Conservation (phyloP, 495 filamentous ascomycete genomes). For the Annulohypoxylon moriforme region DNA sequence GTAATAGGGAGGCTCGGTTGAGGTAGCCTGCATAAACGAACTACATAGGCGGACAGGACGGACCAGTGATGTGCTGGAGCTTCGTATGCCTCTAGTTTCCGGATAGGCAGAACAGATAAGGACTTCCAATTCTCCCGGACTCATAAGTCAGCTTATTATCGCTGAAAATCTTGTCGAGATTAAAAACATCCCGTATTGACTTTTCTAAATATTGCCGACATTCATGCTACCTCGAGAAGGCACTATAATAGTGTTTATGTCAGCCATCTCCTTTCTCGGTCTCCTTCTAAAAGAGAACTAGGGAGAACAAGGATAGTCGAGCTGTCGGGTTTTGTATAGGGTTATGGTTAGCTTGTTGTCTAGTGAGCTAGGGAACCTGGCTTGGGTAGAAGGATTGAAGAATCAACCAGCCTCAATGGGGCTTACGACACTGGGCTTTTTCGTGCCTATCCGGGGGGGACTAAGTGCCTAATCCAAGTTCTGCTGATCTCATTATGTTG, state of each 20-base stretch:
- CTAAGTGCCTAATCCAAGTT: neutral
- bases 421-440: constrained; percentile 19
- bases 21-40: constrained; percentile 40
- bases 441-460: constrained; percentile 2
- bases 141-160: constrained; percentile 9
- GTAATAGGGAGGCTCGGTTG: constrained; percentile 12
- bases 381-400: constrained; percentile 25
- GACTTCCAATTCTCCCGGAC: neutral
- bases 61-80: constrained; percentile 1
- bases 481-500: constrained; percentile 18
- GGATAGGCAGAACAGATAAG: neutral
- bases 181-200: neutral
- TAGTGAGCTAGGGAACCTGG: constrained; percentile 17
- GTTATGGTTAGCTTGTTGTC: neutral
- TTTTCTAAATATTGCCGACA: neutral
- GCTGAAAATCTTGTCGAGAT: neutral
- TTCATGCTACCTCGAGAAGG: neutral
- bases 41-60: neutral
- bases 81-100: constrained; percentile 22
- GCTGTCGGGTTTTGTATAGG: constrained; percentile 13
- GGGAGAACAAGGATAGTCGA: neutral
- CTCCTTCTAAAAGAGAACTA: constrained; percentile 16
- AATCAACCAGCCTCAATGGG: constrained; percentile 23
- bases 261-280: neutral
- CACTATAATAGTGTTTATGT: neutral